These are phyloP conservation scores for Cordyceps militaris DNA, from an alignment of 2,329 filamentous ascomycete genomes.

Conservation along the genomic window DNA sequence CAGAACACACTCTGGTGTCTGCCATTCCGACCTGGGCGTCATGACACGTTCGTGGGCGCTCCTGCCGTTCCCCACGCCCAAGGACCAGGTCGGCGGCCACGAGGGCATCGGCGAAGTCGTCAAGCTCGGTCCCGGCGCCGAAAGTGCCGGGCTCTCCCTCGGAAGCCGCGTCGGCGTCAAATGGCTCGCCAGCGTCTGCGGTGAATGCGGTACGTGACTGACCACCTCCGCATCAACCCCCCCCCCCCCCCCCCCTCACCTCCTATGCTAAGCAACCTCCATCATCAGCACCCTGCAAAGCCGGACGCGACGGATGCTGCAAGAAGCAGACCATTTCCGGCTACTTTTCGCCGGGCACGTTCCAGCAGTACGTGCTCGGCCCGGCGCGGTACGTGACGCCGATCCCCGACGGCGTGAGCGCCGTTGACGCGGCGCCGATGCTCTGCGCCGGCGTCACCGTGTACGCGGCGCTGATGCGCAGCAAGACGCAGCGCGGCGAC, in stretches of 20 bases:
- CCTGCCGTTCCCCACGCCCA: conserved; percentile 10
- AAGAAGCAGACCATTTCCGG: conserved; percentile 20
- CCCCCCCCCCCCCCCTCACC: neutral
- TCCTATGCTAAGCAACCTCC: neutral
- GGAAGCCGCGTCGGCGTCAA: conserved; percentile 66
- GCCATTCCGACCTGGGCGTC: conserved; percentile 20
- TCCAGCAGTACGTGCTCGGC: conserved; percentile 19
- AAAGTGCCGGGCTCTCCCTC: conserved; percentile 50
- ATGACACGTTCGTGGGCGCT: conserved; percentile 12
- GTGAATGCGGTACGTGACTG: conserved; percentile 30
- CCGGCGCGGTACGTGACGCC: conserved; percentile 36
- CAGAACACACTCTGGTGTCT: conserved; percentile 21
- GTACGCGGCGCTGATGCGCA: conserved; percentile 66
- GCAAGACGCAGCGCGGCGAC: conserved; percentile 57
- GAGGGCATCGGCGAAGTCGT: conserved; percentile 61
- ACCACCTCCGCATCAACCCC: neutral
- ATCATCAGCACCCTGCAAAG: conserved; percentile 8
- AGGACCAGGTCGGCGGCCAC: conserved; percentile 49
- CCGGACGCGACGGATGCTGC: conserved; percentile 18
- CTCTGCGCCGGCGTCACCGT: conserved; percentile 61
- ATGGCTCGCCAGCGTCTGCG: conserved; percentile 54
- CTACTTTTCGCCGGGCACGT: conserved; percentile 21
- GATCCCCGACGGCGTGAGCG: conserved; percentile 29
- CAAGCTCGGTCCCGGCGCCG: conserved; percentile 55
- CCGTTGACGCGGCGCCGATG: conserved; percentile 47